phyloP scores from a whole-genome alignment of 2,329 filamentous ascomycete species.

The Lecanoromycetidae sp. region DNA sequence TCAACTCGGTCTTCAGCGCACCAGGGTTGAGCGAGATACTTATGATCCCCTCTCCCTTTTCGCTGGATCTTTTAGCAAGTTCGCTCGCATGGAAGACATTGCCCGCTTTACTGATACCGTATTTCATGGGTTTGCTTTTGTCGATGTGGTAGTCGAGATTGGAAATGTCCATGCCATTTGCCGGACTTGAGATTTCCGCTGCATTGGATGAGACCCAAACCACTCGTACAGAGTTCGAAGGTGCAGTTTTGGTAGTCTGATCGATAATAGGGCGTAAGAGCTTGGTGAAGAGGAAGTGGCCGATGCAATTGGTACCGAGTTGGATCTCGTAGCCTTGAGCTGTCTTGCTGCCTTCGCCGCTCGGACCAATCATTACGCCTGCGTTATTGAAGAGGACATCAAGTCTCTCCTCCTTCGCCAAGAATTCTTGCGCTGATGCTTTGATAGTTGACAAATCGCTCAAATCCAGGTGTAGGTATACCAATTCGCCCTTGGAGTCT shows the following conservation, averaged over 20 bases:
- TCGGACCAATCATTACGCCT: constrained; percentile 30
- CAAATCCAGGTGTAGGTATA: constrained; percentile 31
- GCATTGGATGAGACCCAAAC: constrained; percentile 21
- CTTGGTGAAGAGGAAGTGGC: constrained; percentile 20
- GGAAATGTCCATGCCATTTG: constrained; percentile 21
- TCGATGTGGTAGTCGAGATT: constrained; percentile 15
- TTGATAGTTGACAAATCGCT: constrained; percentile 19
- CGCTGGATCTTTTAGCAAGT: constrained; percentile 15
- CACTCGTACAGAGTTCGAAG: constrained; percentile 19
- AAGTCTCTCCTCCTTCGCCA: constrained; percentile 30
- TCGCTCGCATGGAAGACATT: constrained; percentile 20
- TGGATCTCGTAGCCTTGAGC: constrained; percentile 26
- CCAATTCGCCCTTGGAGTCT: constrained; percentile 26
- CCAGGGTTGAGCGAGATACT: background rate
- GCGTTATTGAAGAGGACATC: constrained; percentile 37
- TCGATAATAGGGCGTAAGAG: constrained; percentile 20
- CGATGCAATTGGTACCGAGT: constrained; percentile 27
- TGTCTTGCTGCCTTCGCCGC: constrained; percentile 2
- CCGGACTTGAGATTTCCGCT: constrained; percentile 12
- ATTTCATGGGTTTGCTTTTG: constrained; percentile 3
- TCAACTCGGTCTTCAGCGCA: background rate
- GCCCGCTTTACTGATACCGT: constrained; percentile 18
- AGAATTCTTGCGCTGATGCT: constrained; percentile 27
- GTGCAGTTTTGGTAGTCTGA: constrained; percentile 16
- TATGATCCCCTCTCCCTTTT: background rate